Evolutionary conservation across 202 grass and related monocot species (phyloP), one percentile per base, ranked within the genome.

Genomic region (Eragrostis tef): DNA sequence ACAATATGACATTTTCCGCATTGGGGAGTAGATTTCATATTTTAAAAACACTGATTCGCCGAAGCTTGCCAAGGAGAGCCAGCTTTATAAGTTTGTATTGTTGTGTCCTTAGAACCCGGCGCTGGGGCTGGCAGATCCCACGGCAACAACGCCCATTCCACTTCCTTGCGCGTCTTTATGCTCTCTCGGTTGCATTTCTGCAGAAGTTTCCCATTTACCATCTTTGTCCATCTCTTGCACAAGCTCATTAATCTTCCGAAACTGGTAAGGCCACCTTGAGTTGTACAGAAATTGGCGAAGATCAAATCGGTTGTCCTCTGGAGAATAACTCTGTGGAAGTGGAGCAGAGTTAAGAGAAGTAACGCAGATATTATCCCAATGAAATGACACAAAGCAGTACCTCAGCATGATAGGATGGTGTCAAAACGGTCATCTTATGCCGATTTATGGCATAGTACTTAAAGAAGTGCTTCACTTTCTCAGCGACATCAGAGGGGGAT

Each of bases 391-490:
- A 56, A 41, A 62, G 16, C 17, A 21, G 71, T 85, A 94, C 95
- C 95, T 94, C 95, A 9, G 95, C 92, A 79, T 98, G 95, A 66
- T 98, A 98, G 19, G 92, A 95, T 76, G 95, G 92, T 27, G 95
- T 98, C 77, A 98, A 75, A 54, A 98, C 95, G 50, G 95, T 98
- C 95, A 98, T 98, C 83, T 98, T 98, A 57, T 98, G 95, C 21
- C 95, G 84, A 81, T 98, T 98, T 46, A 95, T 95, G 25, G 95
- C 81, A 52, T 98, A 95, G 71, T 95, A 91, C 74, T 95, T 98
- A 49, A 93, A 98, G 74, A 98, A 98, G 84, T 98, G 92, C 67
- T 98, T 98, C 74, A 98, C 95, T 90, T 98, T 98, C 3, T 98
- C 92, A 60, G 95, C 95, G 51, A 98, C 92, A 51, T 95, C 95